Percentiles rank a stretch among this genome's conserved stretches.
phyloP scores from a whole-genome alignment of 2,329 filamentous ascomycete genomes.

The Mycosphaerella sp. region DNA sequence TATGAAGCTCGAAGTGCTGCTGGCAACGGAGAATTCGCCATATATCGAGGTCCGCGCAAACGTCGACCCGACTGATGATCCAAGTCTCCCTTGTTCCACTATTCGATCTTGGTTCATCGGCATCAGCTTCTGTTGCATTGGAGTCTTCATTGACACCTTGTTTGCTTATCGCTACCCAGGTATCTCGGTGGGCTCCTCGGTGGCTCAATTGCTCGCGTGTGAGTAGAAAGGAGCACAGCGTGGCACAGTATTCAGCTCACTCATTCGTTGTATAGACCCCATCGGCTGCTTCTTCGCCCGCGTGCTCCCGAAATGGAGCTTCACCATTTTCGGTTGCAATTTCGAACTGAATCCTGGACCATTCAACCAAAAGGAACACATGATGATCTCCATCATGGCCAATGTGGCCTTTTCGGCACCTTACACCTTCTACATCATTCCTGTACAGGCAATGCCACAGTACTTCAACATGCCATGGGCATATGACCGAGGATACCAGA shows the following conservation, averaged over 20 bases:
- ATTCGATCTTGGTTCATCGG: conserved; percentile 33
- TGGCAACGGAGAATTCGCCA: conserved; percentile 20
- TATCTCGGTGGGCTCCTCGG: conserved; percentile 28
- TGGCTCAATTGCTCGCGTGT: conserved; percentile 27
- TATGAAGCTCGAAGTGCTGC: conserved; percentile 11
- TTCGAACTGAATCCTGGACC: conserved; percentile 53
- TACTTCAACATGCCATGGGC: conserved; percentile 9
- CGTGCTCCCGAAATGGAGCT: conserved; percentile 49
- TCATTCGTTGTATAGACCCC: conserved; percentile 21
- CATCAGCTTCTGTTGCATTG: conserved; percentile 25
- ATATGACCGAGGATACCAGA: conserved; percentile 4
- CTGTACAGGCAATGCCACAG: conserved; percentile 5
- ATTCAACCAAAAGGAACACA: conserved; percentile 58
- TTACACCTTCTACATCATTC: conserved; percentile 1
- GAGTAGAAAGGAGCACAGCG: neutral
- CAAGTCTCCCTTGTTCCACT: conserved; percentile 27
- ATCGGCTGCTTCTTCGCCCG: conserved; percentile 51
- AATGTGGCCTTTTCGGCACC: conserved; percentile 40
- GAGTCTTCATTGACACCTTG: conserved; percentile 28
- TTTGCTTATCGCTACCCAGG: conserved; percentile 31
- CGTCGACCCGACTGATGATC: conserved; percentile 22
- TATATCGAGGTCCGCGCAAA: conserved; percentile 25
- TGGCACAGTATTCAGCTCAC: neutral
- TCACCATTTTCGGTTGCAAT: conserved; percentile 47
- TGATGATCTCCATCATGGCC: conserved; percentile 58